phyloP scores from a whole-genome alignment of 2,329 filamentous ascomycete species.

The Ceratocystis colombiana region DNA sequence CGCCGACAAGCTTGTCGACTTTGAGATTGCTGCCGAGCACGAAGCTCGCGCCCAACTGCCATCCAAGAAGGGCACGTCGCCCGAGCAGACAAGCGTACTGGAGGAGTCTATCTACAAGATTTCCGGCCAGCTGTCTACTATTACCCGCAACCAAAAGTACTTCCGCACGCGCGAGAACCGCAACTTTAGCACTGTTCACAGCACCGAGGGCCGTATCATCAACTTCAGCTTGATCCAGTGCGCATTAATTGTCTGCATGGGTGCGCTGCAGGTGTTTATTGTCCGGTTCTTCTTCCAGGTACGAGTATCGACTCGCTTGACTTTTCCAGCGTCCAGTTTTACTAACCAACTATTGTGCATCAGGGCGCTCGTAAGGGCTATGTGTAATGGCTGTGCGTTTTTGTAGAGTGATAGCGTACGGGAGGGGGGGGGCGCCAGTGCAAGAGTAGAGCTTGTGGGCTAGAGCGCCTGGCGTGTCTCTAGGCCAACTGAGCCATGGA shows the following conservation, averaged over 20 bases:
- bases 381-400: constrained; percentile 40
- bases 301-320: constrained; percentile 28
- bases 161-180: constrained; percentile 98
- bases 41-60: constrained; percentile 73
- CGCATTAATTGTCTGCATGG: constrained; percentile 87
- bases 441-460: too few species aligned
- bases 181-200: constrained; percentile 95
- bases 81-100: constrained; percentile 78
- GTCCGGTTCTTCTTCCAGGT: constrained; percentile 98
- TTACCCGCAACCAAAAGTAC: constrained; percentile 96
- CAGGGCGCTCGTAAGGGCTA: constrained; percentile 60
- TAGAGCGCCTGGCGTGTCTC: constrained; percentile 15
- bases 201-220: constrained; percentile 90
- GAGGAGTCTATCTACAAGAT: constrained; percentile 96
- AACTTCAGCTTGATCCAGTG: constrained; percentile 95
- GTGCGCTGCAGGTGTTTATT: constrained; percentile 89
- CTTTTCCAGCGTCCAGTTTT: neutral
- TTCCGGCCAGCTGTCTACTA: constrained; percentile 82
- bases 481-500: neutral
- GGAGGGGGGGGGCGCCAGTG: too few species aligned
- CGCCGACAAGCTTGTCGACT: constrained; percentile 93
- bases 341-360: constrained; percentile 26
- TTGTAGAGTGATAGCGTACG: too few species aligned
- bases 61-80: constrained; percentile 74
- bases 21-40: constrained; percentile 93